phyloP scores from a whole-genome alignment of 2,329 filamentous ascomycete species.

The Leptographium flavum region DNA sequence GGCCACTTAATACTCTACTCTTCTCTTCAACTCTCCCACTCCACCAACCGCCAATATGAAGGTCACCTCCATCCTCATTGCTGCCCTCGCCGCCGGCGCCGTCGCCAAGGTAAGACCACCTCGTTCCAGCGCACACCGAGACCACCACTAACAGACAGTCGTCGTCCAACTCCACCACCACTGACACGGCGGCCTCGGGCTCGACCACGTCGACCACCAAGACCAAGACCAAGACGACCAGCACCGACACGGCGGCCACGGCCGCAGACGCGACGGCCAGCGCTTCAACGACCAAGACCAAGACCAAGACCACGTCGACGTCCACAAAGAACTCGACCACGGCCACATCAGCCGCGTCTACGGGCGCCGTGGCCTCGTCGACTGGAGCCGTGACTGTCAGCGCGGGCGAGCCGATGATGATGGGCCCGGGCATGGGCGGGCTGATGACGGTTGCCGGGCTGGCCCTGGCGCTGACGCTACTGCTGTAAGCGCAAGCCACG shows the following conservation, averaged over 20 bases:
- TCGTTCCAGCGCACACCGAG: background rate
- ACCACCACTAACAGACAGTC: background rate
- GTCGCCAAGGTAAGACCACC: conserved; percentile 6
- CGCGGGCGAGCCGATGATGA: background rate
- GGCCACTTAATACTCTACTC: too few relatives aligned
- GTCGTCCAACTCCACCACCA: background rate
- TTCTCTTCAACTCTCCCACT: background rate
- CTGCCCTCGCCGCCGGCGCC: conserved; percentile 8
- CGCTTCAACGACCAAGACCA: background rate
- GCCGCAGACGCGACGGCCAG: too few relatives aligned
- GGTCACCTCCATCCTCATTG: conserved; percentile 1
- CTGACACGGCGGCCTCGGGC: background rate
- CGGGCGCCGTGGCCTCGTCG: background rate
- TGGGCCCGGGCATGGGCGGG: conserved; percentile 1
- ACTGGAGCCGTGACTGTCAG: conserved; percentile 4
- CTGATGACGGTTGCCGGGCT: conserved; percentile 7
- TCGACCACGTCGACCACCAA: background rate
- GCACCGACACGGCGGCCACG: conserved; percentile 1
- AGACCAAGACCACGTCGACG: conserved; percentile 3
- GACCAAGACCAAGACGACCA: background rate
- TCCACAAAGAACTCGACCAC: conserved; percentile 2
- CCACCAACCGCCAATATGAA: background rate
- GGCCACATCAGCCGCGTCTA: background rate
- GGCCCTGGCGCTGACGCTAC: conserved; percentile 5
- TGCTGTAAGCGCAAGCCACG: background rate